phyloP scores from a whole-genome alignment of 108 stramenopile genomes.

The Ochromonas danica region DNA sequence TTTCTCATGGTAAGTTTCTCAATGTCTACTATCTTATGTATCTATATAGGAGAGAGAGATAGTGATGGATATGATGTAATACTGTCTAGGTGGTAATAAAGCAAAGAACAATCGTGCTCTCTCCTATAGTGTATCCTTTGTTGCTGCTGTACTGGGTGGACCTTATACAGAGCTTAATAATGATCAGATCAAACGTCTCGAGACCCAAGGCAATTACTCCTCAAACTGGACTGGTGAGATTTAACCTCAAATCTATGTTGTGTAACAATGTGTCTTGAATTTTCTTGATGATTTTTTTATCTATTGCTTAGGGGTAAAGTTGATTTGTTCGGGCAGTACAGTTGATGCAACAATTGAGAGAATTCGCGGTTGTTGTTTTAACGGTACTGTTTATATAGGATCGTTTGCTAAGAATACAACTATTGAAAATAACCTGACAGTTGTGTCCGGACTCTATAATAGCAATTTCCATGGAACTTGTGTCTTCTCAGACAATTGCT shows the following conservation, averaged over 20 bases:
- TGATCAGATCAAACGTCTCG: constrained; percentile 1
- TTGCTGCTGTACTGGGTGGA: neutral
- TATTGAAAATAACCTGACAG: neutral
- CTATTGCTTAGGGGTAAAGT: too few relatives aligned
- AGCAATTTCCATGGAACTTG: constrained; percentile 18
- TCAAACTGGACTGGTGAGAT: neutral
- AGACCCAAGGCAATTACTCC: constrained; percentile 1
- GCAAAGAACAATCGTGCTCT: neutral
- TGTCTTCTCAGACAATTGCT: constrained; percentile 8
- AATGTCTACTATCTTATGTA: neutral
- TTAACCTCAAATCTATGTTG: neutral
- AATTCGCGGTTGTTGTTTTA: neutral
- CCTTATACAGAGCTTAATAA: neutral
- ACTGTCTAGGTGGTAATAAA: too few relatives aligned
- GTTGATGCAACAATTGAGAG: neutral
- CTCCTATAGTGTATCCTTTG: neutral
- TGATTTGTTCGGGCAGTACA: too few relatives aligned
- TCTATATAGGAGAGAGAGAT: neutral
- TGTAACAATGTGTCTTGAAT: too few relatives aligned
- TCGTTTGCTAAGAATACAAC: neutral
- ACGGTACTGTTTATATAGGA: neutral
- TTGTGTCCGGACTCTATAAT: neutral
- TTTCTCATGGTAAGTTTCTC: neutral
- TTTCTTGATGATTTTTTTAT: too few relatives aligned
- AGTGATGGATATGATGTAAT: neutral